phyloP scores from a whole-genome alignment of 805 yeast species.

The Candida silvicultrix region DNA sequence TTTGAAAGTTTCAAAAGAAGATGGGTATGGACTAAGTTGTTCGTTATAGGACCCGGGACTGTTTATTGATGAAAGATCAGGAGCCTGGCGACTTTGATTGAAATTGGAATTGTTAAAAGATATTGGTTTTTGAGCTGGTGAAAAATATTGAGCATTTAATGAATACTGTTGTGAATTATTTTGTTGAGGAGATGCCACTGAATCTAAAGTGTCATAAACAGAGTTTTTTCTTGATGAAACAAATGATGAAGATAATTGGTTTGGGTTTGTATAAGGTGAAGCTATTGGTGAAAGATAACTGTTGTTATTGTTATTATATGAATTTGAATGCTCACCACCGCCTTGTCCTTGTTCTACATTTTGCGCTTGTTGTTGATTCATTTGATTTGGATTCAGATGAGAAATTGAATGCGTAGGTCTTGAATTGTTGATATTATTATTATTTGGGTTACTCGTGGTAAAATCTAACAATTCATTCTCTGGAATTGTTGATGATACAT shows the following conservation, averaged over 20 bases:
- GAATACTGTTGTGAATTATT: constrained; percentile 1
- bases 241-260: constrained; percentile 1
- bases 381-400: constrained; percentile 8
- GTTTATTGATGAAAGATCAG: not conserved
- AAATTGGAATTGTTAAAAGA: not conserved
- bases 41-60: constrained; percentile 17
- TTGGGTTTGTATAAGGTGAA: constrained; percentile 3
- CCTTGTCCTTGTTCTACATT: not conserved
- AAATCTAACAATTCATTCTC: constrained; percentile 23
- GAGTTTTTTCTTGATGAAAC: constrained; percentile 12
- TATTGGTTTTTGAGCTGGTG: constrained; percentile 14
- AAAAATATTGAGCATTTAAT: constrained; percentile 17
- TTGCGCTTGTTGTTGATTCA: constrained; percentile 12
- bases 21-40: constrained; percentile 19
- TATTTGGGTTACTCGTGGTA: not conserved
- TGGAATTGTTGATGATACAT: constrained; percentile 18
- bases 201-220: constrained; percentile 18
- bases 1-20: constrained; percentile 21
- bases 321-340: not conserved
- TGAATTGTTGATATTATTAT: constrained; percentile 1
- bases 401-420: constrained; percentile 3
- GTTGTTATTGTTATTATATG: not conserved
- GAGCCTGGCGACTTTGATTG: not conserved
- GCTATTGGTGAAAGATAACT: not conserved
- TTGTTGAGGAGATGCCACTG: constrained; percentile 14